Evolutionary conservation across 225 moss, liverwort and hornwort genomes (phyloP).

Genomic region (Pseudisothecium myosuroides): DNA sequence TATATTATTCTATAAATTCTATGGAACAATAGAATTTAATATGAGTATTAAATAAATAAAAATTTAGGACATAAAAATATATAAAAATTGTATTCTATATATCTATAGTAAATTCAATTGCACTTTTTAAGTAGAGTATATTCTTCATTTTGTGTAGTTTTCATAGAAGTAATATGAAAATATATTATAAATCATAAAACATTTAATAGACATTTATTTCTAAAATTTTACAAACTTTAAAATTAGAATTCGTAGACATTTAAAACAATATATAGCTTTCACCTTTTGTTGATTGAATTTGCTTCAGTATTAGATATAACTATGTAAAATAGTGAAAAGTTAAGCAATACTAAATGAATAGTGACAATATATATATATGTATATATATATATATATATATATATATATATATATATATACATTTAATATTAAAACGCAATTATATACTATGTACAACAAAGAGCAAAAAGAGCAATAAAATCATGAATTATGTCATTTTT

Average conservation of each 20-base stretch:
- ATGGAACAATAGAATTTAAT: not conserved
- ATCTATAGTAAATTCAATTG: not conserved
- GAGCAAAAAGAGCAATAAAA: not conserved
- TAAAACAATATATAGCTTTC: not conserved
- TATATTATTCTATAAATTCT: not conserved
- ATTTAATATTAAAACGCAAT: not conserved
- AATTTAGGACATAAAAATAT: not conserved
- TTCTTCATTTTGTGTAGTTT: not conserved
- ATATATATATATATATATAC: no score
- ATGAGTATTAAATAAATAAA: not conserved
- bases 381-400: no score
- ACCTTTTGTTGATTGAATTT: not conserved
- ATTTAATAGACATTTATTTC: not conserved
- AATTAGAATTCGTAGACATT: not conserved
- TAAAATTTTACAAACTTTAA: not conserved
- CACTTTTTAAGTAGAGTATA: not conserved
- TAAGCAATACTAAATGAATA: not conserved
- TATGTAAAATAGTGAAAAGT: not conserved
- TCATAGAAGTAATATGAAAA: not conserved
- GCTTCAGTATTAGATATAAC: not conserved
- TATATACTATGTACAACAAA: not conserved
- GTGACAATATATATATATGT: no score
- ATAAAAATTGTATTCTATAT: not conserved
- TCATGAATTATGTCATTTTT: not conserved
- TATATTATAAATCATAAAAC: not conserved